Conservation (phyloP, 2,329 filamentous ascomycete species). For the Fusarium annulatum region DNA sequence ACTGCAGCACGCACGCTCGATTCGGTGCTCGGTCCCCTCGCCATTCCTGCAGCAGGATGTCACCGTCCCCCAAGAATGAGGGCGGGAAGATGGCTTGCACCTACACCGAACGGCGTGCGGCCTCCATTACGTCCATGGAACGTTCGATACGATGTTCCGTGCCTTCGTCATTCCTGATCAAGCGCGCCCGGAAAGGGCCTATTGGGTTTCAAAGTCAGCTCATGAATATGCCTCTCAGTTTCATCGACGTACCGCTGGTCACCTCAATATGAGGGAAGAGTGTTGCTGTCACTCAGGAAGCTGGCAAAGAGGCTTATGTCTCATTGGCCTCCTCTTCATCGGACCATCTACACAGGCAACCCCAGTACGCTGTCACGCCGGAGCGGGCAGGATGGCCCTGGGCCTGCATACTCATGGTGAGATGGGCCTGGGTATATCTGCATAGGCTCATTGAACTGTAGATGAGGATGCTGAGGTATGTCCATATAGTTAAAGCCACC, state of each 20-base stretch:
- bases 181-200: not conserved
- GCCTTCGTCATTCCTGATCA: not conserved
- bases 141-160: not conserved
- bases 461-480: not conserved
- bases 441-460: not conserved
- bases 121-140: too few species aligned
- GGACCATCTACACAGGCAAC: not conserved
- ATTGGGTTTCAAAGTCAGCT: not conserved
- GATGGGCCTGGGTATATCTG: not conserved
- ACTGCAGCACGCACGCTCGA: too few species aligned
- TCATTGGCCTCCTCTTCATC: not conserved
- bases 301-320: not conserved
- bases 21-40: too few species aligned
- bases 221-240: not conserved
- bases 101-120: not conserved
- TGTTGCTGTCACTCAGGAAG: not conserved
- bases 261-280: not conserved
- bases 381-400: not conserved
- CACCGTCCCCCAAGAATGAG: not conserved
- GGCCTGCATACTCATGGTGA: not conserved
- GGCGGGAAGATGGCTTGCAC: not conserved
- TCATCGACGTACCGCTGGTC: not conserved
- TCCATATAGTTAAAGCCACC: conserved; percentile 7
- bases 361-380: not conserved
- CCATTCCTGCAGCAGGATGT: not conserved